phyloP scores from a whole-genome alignment of 139 green algal genomes.

The Volvox africanus region DNA sequence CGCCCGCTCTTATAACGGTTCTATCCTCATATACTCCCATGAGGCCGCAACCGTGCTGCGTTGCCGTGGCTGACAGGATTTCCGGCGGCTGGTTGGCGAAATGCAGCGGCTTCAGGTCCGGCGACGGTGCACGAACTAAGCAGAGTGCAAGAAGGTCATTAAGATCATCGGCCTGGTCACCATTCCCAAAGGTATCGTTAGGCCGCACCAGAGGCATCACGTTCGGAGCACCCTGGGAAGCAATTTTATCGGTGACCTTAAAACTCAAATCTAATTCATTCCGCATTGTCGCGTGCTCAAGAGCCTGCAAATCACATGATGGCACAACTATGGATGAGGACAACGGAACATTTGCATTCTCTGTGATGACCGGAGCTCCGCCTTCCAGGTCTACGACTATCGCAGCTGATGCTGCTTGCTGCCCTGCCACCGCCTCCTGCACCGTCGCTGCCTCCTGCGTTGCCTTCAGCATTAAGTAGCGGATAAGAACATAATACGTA shows the following conservation, averaged over 20 bases:
- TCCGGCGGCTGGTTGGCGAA: not conserved
- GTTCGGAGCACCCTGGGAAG: too few relatives aligned
- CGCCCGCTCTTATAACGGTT: not conserved
- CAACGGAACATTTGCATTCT: not conserved
- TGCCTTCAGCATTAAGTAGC: not conserved
- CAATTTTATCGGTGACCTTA: too few relatives aligned
- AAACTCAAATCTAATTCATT: too few relatives aligned
- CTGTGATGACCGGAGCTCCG: not conserved
- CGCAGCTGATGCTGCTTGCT: not conserved
- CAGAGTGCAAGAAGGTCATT: slow-evolving; percentile 19
- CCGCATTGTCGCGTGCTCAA: not conserved
- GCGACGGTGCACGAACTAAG: not conserved
- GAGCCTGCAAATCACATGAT: not conserved
- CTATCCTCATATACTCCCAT: not conserved
- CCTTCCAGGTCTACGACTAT: not conserved
- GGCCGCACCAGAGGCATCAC: not conserved
- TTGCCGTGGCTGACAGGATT: too few relatives aligned
- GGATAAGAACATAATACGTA: not conserved
- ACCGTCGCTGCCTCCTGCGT: not conserved
- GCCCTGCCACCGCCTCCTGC: too few relatives aligned
- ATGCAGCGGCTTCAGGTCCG: not conserved
- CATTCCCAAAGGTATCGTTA: not conserved
- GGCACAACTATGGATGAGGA: not conserved
- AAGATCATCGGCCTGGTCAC: not conserved
- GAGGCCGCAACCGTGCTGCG: not conserved